These are phyloP conservation scores for Neurospora terricola DNA, from an alignment of 495 filamentous ascomycete species.

Conservation along the genomic window DNA sequence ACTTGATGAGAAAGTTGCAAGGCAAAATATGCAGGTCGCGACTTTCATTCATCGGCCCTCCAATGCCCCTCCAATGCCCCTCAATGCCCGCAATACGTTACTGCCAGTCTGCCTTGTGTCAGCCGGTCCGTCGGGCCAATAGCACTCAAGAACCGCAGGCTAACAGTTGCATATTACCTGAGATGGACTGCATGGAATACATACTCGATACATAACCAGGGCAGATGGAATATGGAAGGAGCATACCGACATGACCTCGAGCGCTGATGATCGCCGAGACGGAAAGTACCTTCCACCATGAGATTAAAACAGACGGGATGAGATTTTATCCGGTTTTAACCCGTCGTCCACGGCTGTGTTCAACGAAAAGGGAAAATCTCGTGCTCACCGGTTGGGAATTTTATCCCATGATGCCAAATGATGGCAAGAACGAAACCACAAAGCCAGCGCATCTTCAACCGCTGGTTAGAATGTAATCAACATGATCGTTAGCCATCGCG, in stretches of 20 bases:
- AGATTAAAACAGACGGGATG: neutral
- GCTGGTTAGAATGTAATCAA: neutral
- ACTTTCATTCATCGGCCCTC: neutral
- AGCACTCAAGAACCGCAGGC: no score
- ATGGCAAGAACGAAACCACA: neutral
- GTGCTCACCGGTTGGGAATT: neutral
- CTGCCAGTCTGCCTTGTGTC: neutral
- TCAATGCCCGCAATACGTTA: neutral
- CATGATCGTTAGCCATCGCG: conserved; percentile 12
- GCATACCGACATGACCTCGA: neutral
- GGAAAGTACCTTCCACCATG: neutral
- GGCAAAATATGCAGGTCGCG: neutral
- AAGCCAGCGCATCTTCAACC: neutral
- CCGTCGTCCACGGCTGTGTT: neutral
- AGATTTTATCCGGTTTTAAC: neutral
- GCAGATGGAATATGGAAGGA: neutral
- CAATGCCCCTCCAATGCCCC: neutral
- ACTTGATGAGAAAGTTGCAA: neutral
- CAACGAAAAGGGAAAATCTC: neutral
- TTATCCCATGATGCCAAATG: neutral
- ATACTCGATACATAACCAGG: neutral
- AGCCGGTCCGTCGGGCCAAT: no score
- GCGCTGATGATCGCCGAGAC: neutral
- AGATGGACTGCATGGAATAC: no score
- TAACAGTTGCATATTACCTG: no score